phyloP scores from a whole-genome alignment of 2,329 filamentous ascomycete genomes.

The Talaromyces sp. region DNA sequence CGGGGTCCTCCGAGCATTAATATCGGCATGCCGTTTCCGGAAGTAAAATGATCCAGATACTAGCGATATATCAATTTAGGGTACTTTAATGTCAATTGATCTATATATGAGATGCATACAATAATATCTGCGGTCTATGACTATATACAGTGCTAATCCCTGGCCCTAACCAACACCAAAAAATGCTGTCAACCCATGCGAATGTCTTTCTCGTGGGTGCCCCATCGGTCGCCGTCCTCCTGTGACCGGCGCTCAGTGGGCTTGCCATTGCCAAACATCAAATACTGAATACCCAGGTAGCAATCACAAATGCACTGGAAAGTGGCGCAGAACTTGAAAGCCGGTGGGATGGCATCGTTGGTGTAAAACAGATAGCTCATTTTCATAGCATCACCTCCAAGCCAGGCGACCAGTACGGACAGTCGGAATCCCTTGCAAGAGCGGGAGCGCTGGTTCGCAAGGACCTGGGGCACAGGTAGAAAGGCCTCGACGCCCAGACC shows the following conservation, averaged over 20 bases:
- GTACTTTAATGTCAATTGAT: neutral
- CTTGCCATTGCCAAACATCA: constrained; percentile 37
- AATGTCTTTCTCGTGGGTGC: constrained; percentile 32
- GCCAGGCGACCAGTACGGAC: constrained; percentile 44
- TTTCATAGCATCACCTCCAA: constrained; percentile 47
- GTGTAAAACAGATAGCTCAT: constrained; percentile 47
- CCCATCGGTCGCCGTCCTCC: constrained; percentile 22
- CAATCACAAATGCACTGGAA: constrained; percentile 46
- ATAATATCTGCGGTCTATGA: neutral
- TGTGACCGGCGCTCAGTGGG: constrained; percentile 18
- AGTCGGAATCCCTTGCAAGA: constrained; percentile 47
- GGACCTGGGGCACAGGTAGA: constrained; percentile 44
- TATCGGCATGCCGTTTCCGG: neutral
- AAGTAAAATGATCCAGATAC: neutral
- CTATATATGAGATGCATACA: neutral
- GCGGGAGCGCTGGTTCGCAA: constrained; percentile 42
- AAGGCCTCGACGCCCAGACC: constrained; percentile 45
- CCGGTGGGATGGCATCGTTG: constrained; percentile 40
- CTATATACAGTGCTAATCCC: neutral
- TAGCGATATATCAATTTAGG: neutral
- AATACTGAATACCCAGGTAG: constrained; percentile 45
- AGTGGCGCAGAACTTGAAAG: constrained; percentile 45
- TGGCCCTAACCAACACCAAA: neutral
- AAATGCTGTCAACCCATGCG: constrained; percentile 27
- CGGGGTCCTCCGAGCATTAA: neutral